Evolutionary conservation across 2,329 filamentous ascomycete genomes (phyloP), one percentile per base, ranked within the genome.

Genomic region (Coleophoma cylindrospora): DNA sequence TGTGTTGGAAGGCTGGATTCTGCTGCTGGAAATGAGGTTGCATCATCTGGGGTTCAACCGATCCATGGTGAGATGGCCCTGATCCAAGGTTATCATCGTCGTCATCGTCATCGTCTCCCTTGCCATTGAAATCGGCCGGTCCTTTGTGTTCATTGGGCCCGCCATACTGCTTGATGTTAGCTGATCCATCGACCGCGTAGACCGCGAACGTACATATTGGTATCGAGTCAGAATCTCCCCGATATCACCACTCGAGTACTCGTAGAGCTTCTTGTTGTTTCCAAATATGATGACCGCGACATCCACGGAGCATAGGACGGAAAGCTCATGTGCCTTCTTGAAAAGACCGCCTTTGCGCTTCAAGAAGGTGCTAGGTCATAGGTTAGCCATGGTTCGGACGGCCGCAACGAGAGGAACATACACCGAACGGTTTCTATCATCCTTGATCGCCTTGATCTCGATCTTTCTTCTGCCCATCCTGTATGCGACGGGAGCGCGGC

Each of bases 381-480:
- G 21, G 48, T 60, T 47, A 61, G 57, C 40, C 44, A 54, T 34
- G 11, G 40, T 44, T 19, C 14, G 27, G 33, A 17, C 43, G 21
- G n/a, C 13, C 32, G 33, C 34, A 46, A 47, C 37, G 36, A 38
- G 49, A 33, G 49, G 38, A 40, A 55, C 55, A 72, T 90, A 96
- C 91, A 96, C 91, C 64, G 91, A 96, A 68, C 91, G 90, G 68
- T 96, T 96, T 65, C 91, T 84, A 72, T 96, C 91, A 83, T 96
- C 91, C 74, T 96, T 96, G 79, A 97, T 97, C 62, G 92, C 90
- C 75, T 96, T 96, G 79, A 99, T 97, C 77, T 97, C 94, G 68
- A 99, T 99, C 83, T 99, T 99, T 80, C 94, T 85, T 71, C 94
- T 86, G 70, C 94, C 94, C 94, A 99, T 99, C 48, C 55, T 72